phyloP scores from a whole-genome alignment of 2,329 filamentous ascomycete species.

The Alternaria ventricosa region DNA sequence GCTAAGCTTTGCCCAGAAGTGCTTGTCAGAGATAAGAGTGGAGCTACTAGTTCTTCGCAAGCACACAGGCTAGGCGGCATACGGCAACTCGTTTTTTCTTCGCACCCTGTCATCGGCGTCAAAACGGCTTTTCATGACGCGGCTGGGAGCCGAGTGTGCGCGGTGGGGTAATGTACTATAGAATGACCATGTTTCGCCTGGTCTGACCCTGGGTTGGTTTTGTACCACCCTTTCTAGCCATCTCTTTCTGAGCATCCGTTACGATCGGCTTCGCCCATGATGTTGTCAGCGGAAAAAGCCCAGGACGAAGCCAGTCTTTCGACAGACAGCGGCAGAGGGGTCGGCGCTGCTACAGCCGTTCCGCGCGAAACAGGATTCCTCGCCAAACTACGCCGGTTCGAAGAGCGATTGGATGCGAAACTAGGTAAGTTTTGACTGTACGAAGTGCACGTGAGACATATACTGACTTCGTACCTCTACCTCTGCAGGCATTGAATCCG shows the following conservation, averaged over 20 bases:
- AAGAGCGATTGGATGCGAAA: constrained; percentile 28
- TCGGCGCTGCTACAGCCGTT: constrained; percentile 1
- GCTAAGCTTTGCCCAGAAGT: constrained; percentile 22
- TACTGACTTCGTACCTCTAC: not conserved
- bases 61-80: constrained; percentile 14
- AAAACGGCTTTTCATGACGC: constrained; percentile 15
- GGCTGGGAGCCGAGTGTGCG: constrained; percentile 7
- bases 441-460: not conserved
- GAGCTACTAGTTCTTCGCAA: constrained; percentile 9
- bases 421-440: constrained; percentile 7
- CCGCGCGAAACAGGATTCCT: constrained; percentile 23
- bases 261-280: not conserved
- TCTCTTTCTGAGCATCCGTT: not conserved
- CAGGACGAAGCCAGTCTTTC: constrained; percentile 19
- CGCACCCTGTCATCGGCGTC: constrained; percentile 1
- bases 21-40: constrained; percentile 28
- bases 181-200: not conserved
- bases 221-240: constrained; percentile 1
- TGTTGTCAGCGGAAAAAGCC: constrained; percentile 17
- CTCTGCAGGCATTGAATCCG: constrained; percentile 23
- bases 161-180: constrained; percentile 5
- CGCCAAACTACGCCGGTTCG: constrained; percentile 23
- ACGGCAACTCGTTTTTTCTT: constrained; percentile 10
- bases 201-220: not conserved
- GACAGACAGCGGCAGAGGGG: constrained; percentile 6